These are phyloP conservation scores for Pleurotus tuoliensis DNA, from an alignment of 768 basidiomycete genomes.

Conservation along the genomic window DNA sequence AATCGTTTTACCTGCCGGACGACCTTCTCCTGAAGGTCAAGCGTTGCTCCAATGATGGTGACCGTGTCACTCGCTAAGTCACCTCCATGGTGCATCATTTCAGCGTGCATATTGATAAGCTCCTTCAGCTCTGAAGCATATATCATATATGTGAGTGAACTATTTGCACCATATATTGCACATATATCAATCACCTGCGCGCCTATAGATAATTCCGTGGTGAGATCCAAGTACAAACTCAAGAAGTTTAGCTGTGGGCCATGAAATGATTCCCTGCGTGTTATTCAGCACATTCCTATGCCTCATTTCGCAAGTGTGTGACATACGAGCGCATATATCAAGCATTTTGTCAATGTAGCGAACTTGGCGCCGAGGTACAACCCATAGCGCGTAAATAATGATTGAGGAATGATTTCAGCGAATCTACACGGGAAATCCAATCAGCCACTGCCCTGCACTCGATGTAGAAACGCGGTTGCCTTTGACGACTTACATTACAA, in stretches of 20 bases:
- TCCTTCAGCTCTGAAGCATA: slow-evolving; percentile 68
- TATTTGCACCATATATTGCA: neutral
- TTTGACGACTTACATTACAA: slow-evolving; percentile 69
- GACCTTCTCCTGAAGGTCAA: slow-evolving; percentile 86
- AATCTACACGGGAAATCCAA: slow-evolving; percentile 46
- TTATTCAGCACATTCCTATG: too few relatives aligned
- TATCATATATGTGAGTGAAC: neutral
- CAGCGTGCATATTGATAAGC: slow-evolving; percentile 84
- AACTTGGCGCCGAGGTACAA: slow-evolving; percentile 86
- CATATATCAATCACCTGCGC: slow-evolving; percentile 40
- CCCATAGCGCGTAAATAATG: slow-evolving; percentile 88
- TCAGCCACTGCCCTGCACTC: neutral
- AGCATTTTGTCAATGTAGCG: slow-evolving; percentile 61
- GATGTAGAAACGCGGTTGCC: neutral
- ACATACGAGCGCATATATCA: slow-evolving; percentile 69
- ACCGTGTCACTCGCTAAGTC: slow-evolving; percentile 86
- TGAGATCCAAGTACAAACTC: slow-evolving; percentile 76
- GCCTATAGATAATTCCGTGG: slow-evolving; percentile 88
- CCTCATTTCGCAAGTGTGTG: neutral
- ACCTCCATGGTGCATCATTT: slow-evolving; percentile 69
- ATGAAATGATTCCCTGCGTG: slow-evolving; percentile 64
- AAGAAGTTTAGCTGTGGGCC: slow-evolving; percentile 83
- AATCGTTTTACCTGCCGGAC: slow-evolving; percentile 64
- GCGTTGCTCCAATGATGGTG: slow-evolving; percentile 83
- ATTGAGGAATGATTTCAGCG: slow-evolving; percentile 89